Percentiles rank a stretch among this genome's conserved stretches.
phyloP scores from a whole-genome alignment of 805 yeast genomes.

The Myxozyma monticola region DNA sequence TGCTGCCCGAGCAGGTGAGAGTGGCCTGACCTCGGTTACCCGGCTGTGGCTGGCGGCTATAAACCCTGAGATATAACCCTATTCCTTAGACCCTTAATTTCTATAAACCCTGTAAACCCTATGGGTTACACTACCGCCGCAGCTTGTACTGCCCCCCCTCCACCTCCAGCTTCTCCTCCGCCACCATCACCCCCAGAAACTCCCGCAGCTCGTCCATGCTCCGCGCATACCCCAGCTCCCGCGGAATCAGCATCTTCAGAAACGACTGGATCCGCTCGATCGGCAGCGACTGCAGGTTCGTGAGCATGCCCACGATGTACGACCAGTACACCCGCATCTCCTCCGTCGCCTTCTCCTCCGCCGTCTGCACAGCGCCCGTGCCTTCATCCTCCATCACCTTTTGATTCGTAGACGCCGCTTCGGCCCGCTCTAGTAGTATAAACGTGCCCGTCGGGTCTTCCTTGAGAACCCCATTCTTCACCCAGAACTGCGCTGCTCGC shows the following conservation, averaged over 20 bases:
- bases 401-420: no score
- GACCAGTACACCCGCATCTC: slow-evolving; percentile 44
- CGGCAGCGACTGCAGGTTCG: slow-evolving; percentile 55
- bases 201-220: slow-evolving; percentile 46
- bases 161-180: slow-evolving; percentile 45
- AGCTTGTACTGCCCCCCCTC: slow-evolving; percentile 43
- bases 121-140: no score
- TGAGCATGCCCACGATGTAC: slow-evolving; percentile 56
- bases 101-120: no score
- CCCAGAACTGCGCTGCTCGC: slow-evolving; percentile 61
- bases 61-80: no score
- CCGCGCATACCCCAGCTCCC: slow-evolving; percentile 46
- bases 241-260: slow-evolving; percentile 56
- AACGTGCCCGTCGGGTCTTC: slow-evolving; percentile 43
- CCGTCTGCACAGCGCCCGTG: slow-evolving; percentile 33
- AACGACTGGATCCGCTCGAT: slow-evolving; percentile 54
- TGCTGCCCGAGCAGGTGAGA: no score
- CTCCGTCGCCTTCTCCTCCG: slow-evolving; percentile 37
- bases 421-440: slow-evolving; percentile 44
- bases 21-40: no score
- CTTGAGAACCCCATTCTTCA: slow-evolving; percentile 53
- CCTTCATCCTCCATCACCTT: slow-evolving; percentile 16
- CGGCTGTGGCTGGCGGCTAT: no score
- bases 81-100: no score
- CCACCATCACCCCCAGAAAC: slow-evolving; percentile 47